These are phyloP conservation scores for Gloeopeniophorella convolvens DNA, from an alignment of 768 basidiomycete genomes.

Conservation along the genomic window DNA sequence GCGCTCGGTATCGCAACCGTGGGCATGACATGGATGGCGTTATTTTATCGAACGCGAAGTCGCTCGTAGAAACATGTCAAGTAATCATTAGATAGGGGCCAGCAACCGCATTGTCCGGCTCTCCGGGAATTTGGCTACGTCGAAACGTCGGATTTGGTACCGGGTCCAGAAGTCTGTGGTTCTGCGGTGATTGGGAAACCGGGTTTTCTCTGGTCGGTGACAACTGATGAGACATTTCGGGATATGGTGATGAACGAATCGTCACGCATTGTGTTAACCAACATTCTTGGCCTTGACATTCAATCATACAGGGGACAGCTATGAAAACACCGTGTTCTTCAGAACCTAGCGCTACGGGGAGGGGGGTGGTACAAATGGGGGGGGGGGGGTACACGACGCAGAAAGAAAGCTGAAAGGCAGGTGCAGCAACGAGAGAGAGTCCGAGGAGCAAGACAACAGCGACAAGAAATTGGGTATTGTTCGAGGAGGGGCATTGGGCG, in stretches of 20 bases:
- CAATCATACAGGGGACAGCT: constrained; percentile 20
- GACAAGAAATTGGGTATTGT: constrained; percentile 30
- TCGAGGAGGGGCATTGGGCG: constrained; percentile 30
- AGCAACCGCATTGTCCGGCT: constrained; percentile 4
- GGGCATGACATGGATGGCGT: constrained; percentile 18
- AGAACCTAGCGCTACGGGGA: constrained; percentile 20
- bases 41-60: constrained; percentile 20
- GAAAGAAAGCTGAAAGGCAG: constrained; percentile 17
- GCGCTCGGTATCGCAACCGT: constrained; percentile 9
- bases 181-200: constrained; percentile 18
- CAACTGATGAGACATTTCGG: background rate
- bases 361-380: constrained; percentile 18
- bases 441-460: constrained; percentile 27
- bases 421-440: constrained; percentile 18
- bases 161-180: constrained; percentile 13
- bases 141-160: constrained; percentile 14
- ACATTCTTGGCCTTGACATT: constrained; percentile 16
- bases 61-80: constrained; percentile 16
- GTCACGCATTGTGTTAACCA: constrained; percentile 9
- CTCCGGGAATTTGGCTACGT: constrained; percentile 18
- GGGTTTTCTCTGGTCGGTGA: constrained; percentile 5
- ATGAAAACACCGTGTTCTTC: constrained; percentile 23
- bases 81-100: constrained; percentile 20
- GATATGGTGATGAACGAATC: constrained; percentile 7
- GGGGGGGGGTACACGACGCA: constrained; percentile 12